Conservation (phyloP, 202 grass and related monocot species). For the Schoenoplectus tabernaemontani region DNA sequence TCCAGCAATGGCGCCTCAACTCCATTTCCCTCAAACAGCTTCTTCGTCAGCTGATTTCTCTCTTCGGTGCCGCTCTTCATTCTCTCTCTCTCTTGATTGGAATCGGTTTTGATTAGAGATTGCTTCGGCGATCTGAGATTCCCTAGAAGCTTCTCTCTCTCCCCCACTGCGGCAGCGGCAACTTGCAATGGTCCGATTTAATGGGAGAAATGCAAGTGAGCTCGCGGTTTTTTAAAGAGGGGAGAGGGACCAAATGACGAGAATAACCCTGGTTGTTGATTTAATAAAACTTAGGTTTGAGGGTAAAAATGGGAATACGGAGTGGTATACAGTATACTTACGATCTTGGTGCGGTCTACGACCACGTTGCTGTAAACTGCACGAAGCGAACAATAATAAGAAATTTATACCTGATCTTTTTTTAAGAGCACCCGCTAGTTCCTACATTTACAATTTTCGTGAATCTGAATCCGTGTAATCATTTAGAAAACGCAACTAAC, state of each 20-base stretch:
- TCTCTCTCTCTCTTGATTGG: neutral
- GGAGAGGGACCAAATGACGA: neutral
- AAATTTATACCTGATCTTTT: too few relatives aligned
- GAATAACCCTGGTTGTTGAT: neutral
- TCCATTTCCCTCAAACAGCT: neutral
- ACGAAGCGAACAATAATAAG: too few relatives aligned
- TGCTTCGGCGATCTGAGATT: neutral
- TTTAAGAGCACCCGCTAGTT: too few relatives aligned
- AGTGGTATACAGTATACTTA: too few relatives aligned
- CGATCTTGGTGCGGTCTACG: too few relatives aligned
- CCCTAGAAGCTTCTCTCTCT: neutral
- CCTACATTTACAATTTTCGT: too few relatives aligned
- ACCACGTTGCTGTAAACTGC: too few relatives aligned
- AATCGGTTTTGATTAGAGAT: neutral
- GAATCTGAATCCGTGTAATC: too few relatives aligned
- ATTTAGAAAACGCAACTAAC: too few relatives aligned
- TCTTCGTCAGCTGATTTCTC: constrained; percentile 20
- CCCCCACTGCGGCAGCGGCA: too few relatives aligned
- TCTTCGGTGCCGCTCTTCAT: neutral
- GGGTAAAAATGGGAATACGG: neutral
- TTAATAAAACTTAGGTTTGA: neutral
- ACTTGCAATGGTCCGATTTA: neutral
- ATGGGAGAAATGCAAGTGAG: neutral
- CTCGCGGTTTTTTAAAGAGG: neutral
- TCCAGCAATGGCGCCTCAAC: neutral